These are phyloP conservation scores for Coemansia sp. DNA, from an alignment of 192 early-diverging fungal species.

Conservation along the genomic window DNA sequence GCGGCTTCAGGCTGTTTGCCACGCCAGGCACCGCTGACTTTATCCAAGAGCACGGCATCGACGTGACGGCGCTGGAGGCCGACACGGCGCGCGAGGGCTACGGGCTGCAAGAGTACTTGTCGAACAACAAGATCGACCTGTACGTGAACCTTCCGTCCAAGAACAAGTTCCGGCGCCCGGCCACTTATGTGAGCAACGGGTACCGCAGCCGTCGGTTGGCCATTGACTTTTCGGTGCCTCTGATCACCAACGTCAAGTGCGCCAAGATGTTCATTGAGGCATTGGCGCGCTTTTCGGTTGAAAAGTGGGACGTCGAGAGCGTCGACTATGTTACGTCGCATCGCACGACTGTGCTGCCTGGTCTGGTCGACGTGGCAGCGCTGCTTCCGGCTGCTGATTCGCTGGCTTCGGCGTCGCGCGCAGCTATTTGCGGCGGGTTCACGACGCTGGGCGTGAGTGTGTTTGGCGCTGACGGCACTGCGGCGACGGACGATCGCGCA, in stretches of 20 bases:
- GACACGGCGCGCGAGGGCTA: slow-evolving; percentile 73
- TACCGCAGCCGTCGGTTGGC: slow-evolving; percentile 97
- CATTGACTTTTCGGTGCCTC: slow-evolving; percentile 92
- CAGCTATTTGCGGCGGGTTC: slow-evolving; percentile 84
- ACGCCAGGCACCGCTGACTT: slow-evolving; percentile 97
- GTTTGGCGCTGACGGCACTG: slow-evolving; percentile 39
- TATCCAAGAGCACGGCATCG: slow-evolving; percentile 90
- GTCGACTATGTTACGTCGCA: slow-evolving; percentile 93
- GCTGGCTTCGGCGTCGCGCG: slow-evolving; percentile 65
- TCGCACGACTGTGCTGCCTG: slow-evolving; percentile 79
- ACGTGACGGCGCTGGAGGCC: slow-evolving; percentile 87
- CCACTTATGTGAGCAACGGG: slow-evolving; percentile 91
- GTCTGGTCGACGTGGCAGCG: slow-evolving; percentile 80
- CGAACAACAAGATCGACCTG: slow-evolving; percentile 95
- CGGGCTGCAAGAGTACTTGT: slow-evolving; percentile 89
- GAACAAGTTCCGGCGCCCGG: slow-evolving; percentile 94
- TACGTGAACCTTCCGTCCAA: slow-evolving; percentile 99
- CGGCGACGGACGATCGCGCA: slow-evolving; percentile 22
- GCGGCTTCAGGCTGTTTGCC: slow-evolving; percentile 93
- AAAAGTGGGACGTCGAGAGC: slow-evolving; percentile 69
- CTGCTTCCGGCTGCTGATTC: slow-evolving; percentile 59
- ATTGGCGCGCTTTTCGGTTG: slow-evolving; percentile 63
- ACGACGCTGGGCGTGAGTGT: slow-evolving; percentile 71
- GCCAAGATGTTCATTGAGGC: slow-evolving; percentile 98
- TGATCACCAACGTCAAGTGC: slow-evolving; percentile 99